phyloP scores from a whole-genome alignment of 2,329 filamentous ascomycete genomes.

The Rutstroemia sp. region DNA sequence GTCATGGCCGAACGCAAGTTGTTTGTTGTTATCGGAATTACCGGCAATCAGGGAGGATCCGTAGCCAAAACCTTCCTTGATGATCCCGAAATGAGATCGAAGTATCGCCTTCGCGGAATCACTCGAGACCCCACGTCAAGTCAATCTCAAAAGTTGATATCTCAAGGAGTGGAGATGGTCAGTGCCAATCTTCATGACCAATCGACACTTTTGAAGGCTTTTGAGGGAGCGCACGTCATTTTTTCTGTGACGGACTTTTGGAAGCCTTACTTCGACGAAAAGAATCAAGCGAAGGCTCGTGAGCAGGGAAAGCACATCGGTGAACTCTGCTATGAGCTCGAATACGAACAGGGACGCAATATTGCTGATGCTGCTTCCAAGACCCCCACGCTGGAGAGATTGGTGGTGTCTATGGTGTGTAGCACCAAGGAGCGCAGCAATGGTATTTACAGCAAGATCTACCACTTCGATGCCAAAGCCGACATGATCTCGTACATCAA shows the following conservation, averaged over 20 bases:
- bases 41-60: slow-evolving; percentile 42
- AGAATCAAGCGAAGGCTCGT: neutral
- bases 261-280: neutral
- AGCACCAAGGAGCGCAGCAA: slow-evolving; percentile 32
- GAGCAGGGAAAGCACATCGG: slow-evolving; percentile 16
- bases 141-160: slow-evolving; percentile 30
- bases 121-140: slow-evolving; percentile 35
- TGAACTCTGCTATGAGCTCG: slow-evolving; percentile 26
- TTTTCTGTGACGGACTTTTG: slow-evolving; percentile 50
- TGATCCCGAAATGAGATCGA: slow-evolving; percentile 29
- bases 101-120: slow-evolving; percentile 34
- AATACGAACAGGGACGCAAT: slow-evolving; percentile 32
- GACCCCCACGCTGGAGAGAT: slow-evolving; percentile 29
- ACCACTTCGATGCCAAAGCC: slow-evolving; percentile 30
- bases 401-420: slow-evolving; percentile 34
- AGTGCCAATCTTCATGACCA: slow-evolving; percentile 35
- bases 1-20: slow-evolving; percentile 20
- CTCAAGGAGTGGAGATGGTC: slow-evolving; percentile 36
- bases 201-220: slow-evolving; percentile 32
- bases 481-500: slow-evolving; percentile 28
- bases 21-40: slow-evolving; percentile 38
- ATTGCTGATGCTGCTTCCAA: slow-evolving; percentile 32
- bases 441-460: slow-evolving; percentile 19
- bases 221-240: slow-evolving; percentile 40
- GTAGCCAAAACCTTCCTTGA: slow-evolving; percentile 37